phyloP scores from a whole-genome alignment of 805 yeast species.

The Kazachstania viticola region DNA sequence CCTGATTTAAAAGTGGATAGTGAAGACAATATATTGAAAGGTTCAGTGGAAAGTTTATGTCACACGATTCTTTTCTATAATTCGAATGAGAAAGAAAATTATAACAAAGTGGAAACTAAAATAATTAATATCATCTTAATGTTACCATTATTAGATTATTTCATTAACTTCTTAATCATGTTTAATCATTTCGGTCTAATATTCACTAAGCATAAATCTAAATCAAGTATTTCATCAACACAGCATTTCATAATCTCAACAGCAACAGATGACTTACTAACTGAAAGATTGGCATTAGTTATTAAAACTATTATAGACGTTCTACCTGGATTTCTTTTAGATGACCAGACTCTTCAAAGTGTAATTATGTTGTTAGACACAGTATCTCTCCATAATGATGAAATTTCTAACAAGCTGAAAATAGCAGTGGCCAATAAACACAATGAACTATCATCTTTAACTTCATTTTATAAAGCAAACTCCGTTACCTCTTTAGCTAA shows the following conservation, averaged over 20 bases:
- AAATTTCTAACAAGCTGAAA: constrained; percentile 42
- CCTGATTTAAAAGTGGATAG: constrained; percentile 46
- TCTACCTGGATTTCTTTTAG: constrained; percentile 61
- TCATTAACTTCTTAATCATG: constrained; percentile 32
- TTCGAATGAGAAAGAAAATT: neutral
- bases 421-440: constrained; percentile 41
- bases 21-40: constrained; percentile 36
- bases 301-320: constrained; percentile 45
- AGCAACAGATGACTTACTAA: constrained; percentile 30
- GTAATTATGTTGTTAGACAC: constrained; percentile 41
- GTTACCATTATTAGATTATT: constrained; percentile 45
- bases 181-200: constrained; percentile 33
- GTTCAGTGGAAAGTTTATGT: constrained; percentile 60
- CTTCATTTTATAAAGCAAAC: constrained; percentile 11
- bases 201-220: constrained; percentile 23
- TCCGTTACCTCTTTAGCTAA: constrained; percentile 5
- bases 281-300: constrained; percentile 41
- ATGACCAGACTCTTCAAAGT: constrained; percentile 47
- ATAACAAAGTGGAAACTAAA: constrained; percentile 1
- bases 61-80: constrained; percentile 51
- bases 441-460: constrained; percentile 30
- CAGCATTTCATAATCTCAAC: constrained; percentile 21
- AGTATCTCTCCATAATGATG: constrained; percentile 37
- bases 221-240: constrained; percentile 11
- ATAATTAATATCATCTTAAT: constrained; percentile 33